Conservation (phyloP, 1,284 basidiomycete genomes). For the Ustilago nuda region DNA sequence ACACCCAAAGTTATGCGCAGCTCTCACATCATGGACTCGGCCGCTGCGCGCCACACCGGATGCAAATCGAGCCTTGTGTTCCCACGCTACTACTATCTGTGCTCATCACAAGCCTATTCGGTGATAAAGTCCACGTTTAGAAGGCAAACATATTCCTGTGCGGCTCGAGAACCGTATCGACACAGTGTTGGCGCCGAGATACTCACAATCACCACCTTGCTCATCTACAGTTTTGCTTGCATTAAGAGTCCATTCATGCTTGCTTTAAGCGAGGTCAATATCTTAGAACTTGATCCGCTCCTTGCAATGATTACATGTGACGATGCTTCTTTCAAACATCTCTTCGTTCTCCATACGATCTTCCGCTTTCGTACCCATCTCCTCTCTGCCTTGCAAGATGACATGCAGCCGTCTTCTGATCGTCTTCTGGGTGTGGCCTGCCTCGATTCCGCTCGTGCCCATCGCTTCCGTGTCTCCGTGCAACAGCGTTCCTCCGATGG, state of each 20-base stretch:
- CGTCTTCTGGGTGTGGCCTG: background rate
- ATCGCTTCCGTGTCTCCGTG: background rate
- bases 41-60: background rate
- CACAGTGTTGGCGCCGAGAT: background rate
- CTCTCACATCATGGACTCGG: background rate
- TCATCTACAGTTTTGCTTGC: background rate
- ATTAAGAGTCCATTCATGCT: background rate
- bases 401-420: slow-evolving; percentile 21
- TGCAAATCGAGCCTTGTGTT: background rate
- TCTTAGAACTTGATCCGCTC: slow-evolving; percentile 27
- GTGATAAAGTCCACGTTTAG: background rate
- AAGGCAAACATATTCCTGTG: background rate
- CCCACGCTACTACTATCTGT: background rate
- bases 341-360: slow-evolving; percentile 29
- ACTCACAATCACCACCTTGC: background rate
- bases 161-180: background rate
- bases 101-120: background rate
- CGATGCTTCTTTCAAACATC: slow-evolving; percentile 41
- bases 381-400: slow-evolving; percentile 36
- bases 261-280: background rate
- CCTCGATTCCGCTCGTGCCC: background rate
- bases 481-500: background rate
- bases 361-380: slow-evolving; percentile 6
- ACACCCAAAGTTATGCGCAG: background rate
- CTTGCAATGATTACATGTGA: slow-evolving; percentile 40